These are phyloP conservation scores for Neoarthrinium moseri DNA, from an alignment of 2,329 filamentous ascomycete species.

Conservation along the genomic window DNA sequence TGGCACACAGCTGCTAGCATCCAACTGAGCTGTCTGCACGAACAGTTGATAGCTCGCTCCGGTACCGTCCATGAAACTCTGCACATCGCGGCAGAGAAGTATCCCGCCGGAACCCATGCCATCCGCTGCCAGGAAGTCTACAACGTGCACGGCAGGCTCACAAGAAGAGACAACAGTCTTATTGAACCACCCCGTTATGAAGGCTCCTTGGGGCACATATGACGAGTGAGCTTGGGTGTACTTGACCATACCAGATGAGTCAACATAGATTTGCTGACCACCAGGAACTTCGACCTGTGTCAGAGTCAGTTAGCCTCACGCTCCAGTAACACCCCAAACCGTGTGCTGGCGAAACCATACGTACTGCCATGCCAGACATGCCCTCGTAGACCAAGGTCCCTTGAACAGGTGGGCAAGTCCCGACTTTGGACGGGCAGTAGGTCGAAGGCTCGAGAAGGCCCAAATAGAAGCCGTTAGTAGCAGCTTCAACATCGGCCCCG, in stretches of 20 bases:
- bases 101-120: conserved; percentile 24
- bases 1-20: conserved; percentile 27
- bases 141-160: conserved; percentile 17
- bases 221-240: conserved; percentile 57
- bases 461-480: conserved; percentile 19
- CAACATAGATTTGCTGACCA: conserved; percentile 61
- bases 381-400: conserved; percentile 23
- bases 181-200: conserved; percentile 45
- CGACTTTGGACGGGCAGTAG: conserved; percentile 19
- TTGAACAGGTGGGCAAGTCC: conserved; percentile 19
- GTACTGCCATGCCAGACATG: conserved; percentile 23
- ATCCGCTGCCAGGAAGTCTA: conserved; percentile 28
- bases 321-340: neutral
- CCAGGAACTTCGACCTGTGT: conserved; percentile 55
- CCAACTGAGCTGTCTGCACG: conserved; percentile 24
- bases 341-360: conserved; percentile 3
- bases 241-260: conserved; percentile 49
- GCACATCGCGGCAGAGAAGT: conserved; percentile 21
- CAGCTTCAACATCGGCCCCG: conserved; percentile 20
- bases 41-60: conserved; percentile 25
- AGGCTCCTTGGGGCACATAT: conserved; percentile 48
- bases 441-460: conserved; percentile 22
- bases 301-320: neutral
- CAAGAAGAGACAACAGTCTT: conserved; percentile 25
- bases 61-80: conserved; percentile 17